A percentile compares a stretch with the other conserved stretches of the same genome.
Evolutionary conservation across 1,284 basidiomycete species (phyloP).

Genomic region (Ustilago trichophora): DNA sequence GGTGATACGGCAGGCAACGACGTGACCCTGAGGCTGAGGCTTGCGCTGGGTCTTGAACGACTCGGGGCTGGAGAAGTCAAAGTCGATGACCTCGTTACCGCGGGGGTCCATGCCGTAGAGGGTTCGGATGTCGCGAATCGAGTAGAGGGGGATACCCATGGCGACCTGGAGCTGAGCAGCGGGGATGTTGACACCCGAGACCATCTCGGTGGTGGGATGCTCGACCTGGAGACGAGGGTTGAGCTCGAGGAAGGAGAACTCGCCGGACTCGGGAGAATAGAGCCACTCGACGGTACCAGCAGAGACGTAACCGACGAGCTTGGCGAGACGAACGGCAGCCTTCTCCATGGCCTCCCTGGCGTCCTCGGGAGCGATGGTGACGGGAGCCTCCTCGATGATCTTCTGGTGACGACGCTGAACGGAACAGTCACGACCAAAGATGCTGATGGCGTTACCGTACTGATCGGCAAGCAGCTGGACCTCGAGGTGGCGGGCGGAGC

Average conservation of each 20-base stretch:
- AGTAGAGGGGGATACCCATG: slow-evolving; percentile 97
- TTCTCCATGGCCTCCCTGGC: slow-evolving; percentile 94
- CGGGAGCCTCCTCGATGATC: slow-evolving; percentile 99
- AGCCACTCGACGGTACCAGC: slow-evolving; percentile 99
- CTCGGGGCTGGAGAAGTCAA: slow-evolving; percentile 80
- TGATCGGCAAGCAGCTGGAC: slow-evolving; percentile 99
- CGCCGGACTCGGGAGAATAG: slow-evolving; percentile 91
- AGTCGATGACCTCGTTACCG: slow-evolving; percentile 74
- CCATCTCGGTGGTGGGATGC: slow-evolving; percentile 97
- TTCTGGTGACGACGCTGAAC: slow-evolving; percentile 99
- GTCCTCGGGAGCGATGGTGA: slow-evolving; percentile 83
- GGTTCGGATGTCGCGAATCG: slow-evolving; percentile 93
- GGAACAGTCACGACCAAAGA: slow-evolving; percentile 99
- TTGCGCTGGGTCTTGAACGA: slow-evolving; percentile 89
- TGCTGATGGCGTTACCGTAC: slow-evolving; percentile 98
- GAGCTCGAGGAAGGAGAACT: slow-evolving; percentile 97
- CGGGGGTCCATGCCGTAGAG: slow-evolving; percentile 77
- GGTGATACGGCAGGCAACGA: slow-evolving; percentile 98
- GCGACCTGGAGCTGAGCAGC: slow-evolving; percentile 96
- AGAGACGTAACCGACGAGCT: slow-evolving; percentile 98
- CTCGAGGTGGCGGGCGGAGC: slow-evolving; percentile 95
- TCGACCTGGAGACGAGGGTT: slow-evolving; percentile 99
- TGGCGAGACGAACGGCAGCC: slow-evolving; percentile 94
- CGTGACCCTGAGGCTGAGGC: slow-evolving; percentile 96
- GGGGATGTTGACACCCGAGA: slow-evolving; percentile 96